Conservation (phyloP, 495 filamentous ascomycete genomes). For the Aspergillus nanangensis region DNA sequence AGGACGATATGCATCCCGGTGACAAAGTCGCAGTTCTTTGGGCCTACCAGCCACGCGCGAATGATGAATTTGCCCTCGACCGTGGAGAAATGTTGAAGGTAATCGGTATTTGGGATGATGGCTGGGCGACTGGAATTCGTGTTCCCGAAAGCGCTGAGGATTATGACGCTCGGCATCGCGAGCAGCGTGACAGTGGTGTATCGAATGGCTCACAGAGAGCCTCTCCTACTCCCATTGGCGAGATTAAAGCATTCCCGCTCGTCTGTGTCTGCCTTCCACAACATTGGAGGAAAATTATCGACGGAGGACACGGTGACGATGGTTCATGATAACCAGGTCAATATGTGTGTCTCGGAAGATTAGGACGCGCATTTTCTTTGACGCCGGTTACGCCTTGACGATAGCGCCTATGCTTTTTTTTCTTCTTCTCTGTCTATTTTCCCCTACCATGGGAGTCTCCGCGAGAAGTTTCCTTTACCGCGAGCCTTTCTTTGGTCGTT, state of each 20-base stretch:
- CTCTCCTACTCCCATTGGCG: slow-evolving; percentile 68
- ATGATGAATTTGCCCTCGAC: slow-evolving; percentile 90
- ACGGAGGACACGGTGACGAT: slow-evolving; percentile 53
- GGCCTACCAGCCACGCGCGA: slow-evolving; percentile 93
- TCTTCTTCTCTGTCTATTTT: slow-evolving; percentile 3
- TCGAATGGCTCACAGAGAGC: slow-evolving; percentile 70
- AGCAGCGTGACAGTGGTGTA: slow-evolving; percentile 88
- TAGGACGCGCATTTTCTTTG: slow-evolving; percentile 12
- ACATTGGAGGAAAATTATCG: slow-evolving; percentile 96
- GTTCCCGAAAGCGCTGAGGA: slow-evolving; percentile 82
- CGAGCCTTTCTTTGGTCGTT: too few relatives aligned
- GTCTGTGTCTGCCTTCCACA: slow-evolving; percentile 97
- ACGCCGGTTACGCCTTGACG: slow-evolving; percentile 36
- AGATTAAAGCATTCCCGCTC: slow-evolving; percentile 97
- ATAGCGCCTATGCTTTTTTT: slow-evolving; percentile 23
- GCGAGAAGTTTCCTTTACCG: too few relatives aligned
- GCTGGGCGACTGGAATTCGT: slow-evolving; percentile 93
- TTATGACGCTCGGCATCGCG: slow-evolving; percentile 69
- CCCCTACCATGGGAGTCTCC: too few relatives aligned
- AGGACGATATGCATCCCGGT: slow-evolving; percentile 89
- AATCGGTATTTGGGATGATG: slow-evolving; percentile 99
- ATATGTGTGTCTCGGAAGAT: background rate
- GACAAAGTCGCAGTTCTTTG: slow-evolving; percentile 89
- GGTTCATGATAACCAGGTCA: slow-evolving; percentile 24
- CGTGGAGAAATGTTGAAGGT: slow-evolving; percentile 98